phyloP scores from a whole-genome alignment of 1,284 basidiomycete species.

The Puccinia polysora region DNA sequence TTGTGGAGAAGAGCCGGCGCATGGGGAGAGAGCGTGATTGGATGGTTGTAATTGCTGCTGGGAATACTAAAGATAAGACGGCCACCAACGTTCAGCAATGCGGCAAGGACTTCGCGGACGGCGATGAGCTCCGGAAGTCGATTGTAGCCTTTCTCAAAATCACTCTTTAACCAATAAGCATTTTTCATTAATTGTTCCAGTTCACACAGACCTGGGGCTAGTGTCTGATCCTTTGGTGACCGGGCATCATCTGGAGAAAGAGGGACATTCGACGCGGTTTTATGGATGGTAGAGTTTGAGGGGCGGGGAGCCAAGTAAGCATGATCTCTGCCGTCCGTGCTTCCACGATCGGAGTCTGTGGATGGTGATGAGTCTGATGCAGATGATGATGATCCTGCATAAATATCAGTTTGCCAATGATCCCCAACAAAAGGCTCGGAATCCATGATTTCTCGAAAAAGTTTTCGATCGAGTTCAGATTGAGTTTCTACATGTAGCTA shows the following conservation, averaged over 20 bases:
- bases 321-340: neutral
- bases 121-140: conserved; percentile 27
- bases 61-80: neutral
- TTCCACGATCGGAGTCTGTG: conserved; percentile 13
- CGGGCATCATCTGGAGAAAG: neutral
- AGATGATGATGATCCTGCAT: conserved; percentile 39
- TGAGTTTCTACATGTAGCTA: conserved; percentile 16
- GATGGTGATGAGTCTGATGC: conserved; percentile 4
- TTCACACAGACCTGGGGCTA: neutral
- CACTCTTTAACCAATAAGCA: conserved; percentile 13
- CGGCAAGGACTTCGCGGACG: conserved; percentile 26
- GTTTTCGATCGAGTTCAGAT: conserved; percentile 12
- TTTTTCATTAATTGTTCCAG: neutral
- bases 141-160: neutral
- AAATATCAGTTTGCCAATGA: conserved; percentile 38
- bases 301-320: neutral
- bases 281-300: neutral
- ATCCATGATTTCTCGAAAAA: conserved; percentile 17
- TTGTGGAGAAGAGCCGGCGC: conserved; percentile 18
- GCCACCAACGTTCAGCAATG: conserved; percentile 10
- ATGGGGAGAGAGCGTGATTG: neutral
- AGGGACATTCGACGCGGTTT: neutral
- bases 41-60: neutral
- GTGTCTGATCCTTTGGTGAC: neutral
- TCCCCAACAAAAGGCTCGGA: conserved; percentile 25